Conservation (phyloP, 2,329 filamentous ascomycete genomes). For the Colletotrichum tamarilloi region DNA sequence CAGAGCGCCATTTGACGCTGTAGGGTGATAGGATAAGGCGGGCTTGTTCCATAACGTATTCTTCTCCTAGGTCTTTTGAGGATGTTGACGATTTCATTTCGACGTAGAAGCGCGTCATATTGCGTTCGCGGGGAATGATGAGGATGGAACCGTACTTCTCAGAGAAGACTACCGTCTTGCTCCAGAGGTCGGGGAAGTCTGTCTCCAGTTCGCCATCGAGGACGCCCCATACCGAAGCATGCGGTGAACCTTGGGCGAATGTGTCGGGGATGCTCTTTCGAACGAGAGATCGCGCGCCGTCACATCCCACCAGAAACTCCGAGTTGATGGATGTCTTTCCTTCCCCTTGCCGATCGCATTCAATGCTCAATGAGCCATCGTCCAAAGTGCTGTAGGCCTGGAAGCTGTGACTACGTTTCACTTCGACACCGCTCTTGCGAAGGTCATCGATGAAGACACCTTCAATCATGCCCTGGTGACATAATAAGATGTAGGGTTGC, state of each 20-base stretch:
- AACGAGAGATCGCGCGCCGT: slow-evolving; percentile 67
- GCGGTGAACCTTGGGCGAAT: slow-evolving; percentile 51
- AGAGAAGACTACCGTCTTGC: slow-evolving; percentile 66
- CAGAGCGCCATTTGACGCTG: slow-evolving; percentile 62
- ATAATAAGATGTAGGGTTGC: slow-evolving; percentile 47
- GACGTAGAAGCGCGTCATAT: slow-evolving; percentile 62
- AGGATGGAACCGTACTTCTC: slow-evolving; percentile 66
- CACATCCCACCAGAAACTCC: slow-evolving; percentile 67
- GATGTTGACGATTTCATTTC: slow-evolving; percentile 42
- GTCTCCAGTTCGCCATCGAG: slow-evolving; percentile 68
- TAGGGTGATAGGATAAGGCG: slow-evolving; percentile 56
- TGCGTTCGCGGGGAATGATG: slow-evolving; percentile 68
- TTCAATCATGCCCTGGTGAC: slow-evolving; percentile 71
- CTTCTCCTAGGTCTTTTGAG: slow-evolving; percentile 61
- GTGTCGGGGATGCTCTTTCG: slow-evolving; percentile 58
- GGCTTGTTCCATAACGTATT: slow-evolving; percentile 69
- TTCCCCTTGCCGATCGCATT: neutral
- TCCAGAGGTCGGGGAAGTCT: slow-evolving; percentile 71
- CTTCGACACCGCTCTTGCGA: slow-evolving; percentile 57
- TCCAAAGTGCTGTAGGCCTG: neutral
- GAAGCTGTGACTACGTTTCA: slow-evolving; percentile 48
- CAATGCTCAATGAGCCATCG: slow-evolving; percentile 5
- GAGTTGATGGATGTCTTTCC: slow-evolving; percentile 46
- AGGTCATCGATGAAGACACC: slow-evolving; percentile 66
- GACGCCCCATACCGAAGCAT: slow-evolving; percentile 63